Base-by-base conservation (phyloP, 2,329 filamentous ascomycete genomes). In the Alternaria infectoria region DNA sequence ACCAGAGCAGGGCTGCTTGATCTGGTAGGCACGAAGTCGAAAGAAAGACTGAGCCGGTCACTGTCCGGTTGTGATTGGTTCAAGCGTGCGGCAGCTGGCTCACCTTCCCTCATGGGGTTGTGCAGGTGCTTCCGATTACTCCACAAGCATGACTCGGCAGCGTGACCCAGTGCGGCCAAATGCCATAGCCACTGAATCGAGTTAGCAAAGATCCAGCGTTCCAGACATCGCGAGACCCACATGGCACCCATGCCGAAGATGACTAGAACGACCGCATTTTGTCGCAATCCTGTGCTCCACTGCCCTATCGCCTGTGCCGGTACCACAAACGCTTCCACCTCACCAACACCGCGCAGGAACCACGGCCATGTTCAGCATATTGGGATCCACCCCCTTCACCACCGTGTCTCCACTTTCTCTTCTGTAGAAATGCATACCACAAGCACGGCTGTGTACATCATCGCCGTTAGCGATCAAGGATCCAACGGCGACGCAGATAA, bases 281-380 rank as follows among this genome's bases (percentile, higher is more conserved):
- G 64, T 56, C 54, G 51, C 8, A 67, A 5, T 15, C 64, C 49
- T 44, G 66, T 63, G 7, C 54, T 55, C 28, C 68, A 36, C 19
- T 60, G 52, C 59, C 62, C 69, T 23, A 66, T 57, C 3, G 62
- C 62, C 62, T 57, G 66, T 2, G 47, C 59, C 6, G 67, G 66
- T 28, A 71, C 62, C 10, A 62, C 11, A 3, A 70, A 66, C 5
- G 69, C 67, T 51, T 71, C 64, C 8, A 70, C 19, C 32, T 71
- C 69, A 4, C 49, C 50, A 25, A 66, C 25, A 9, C 57, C 40
- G 45, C 68, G 67, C 30, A 69, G 15, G 8, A 2, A 61, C 67
- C n/a, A 61, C 62, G 3, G 62, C 65, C 21, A 68, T 61, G 47
- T 60, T 60, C 10, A 40, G 19, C 3, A 64, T 26, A 36, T n/a